Evolutionary conservation across 352 stramenopile species (phyloP), one percentile per base, ranked within the genome.

Genomic region (Phytophthora sojae): DNA sequence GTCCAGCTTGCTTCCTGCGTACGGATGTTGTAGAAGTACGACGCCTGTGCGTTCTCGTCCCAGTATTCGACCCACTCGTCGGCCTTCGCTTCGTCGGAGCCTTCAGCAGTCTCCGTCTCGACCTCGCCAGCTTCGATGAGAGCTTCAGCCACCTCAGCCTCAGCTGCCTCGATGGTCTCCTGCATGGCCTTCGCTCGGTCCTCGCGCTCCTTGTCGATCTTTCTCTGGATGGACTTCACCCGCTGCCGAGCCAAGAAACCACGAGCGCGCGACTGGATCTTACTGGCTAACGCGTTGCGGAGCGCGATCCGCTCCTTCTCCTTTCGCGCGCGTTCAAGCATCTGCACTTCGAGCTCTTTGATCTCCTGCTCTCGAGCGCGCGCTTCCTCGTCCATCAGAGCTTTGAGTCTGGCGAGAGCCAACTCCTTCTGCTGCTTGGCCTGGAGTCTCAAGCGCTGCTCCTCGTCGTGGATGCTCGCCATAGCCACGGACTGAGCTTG

Each of bases 41-140:
- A 95, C 17, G 91, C 89, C 39, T 95, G 88, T 2, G 88, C 88
- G 52, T 89, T 96, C 39, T 97, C 91, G 69, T 97, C 91, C 91
- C 89, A 96, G 70, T 96, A 96, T 64, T 97, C 88, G 64, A 96
- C 86, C 91, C 91, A 97, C 50, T 96, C 86, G 6, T 92, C 86
- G 6, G 76, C 59, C 23, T 64, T 82, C 4, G 54, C 45, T 11
- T 54, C 60, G 0, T 62, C 52, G 3, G 30, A 61, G n/a, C 2
- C 55, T 11, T 71, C 69, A 26, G 26, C 63, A 25, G 54, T 65
- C 6, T 30, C 59, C 9, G 55, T 54, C 6, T 37, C 68, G 2
- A n/a, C 37, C n/a, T 82, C 57, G 6, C 57, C 66, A 25, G 42
- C 64, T 47, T 71, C 61, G 29, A 56, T 69, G 7, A 90, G 66